Evolutionary conservation across 371 early-diverging fungal species (phyloP), one percentile per base, ranked within the genome.

Genomic region (Actinomucor elegans): DNA sequence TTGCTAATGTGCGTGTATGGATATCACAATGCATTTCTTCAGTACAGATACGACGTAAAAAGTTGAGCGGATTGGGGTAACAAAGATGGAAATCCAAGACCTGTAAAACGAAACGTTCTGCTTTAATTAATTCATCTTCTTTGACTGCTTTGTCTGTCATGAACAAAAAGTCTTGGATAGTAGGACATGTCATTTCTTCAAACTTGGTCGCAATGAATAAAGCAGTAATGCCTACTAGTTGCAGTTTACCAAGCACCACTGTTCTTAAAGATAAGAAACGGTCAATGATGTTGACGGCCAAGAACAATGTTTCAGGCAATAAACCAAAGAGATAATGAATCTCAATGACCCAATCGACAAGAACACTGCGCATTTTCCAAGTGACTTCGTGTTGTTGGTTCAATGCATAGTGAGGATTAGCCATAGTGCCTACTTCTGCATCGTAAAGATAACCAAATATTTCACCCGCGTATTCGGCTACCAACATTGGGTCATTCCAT

Each of bases 201-300:
- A 94, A 96, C 70, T 99, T 99, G 58, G 94, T 76, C 0, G 99
- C 97, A 51, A 99, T 85, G 57, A 96, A 91, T 54, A 99, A 64
- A 1, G 94, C 85, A 0, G 97, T 89, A 35, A 97, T 80, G 2
- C 99, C 99, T n/a, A 99, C 97, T 11, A 99, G 81, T 67, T 99
- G 99, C 11, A 99, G 85, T 64, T 97, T 98, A 43, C 78, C 78
- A 24, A 94, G 59, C 0, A 91, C 85, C 1, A 98, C 93, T 2
- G 82, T 77, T 28, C 96, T 90, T 38, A 68, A 60, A 20, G 96
- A 92, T 18, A 99, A 83, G 76, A 99, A 98, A 14, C 99, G 88
- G 64, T 99, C 99, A 40, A 99, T 86, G 36, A 99, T 80, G 75
- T 98, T 97, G 51, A 99, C 90, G 20, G 97, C 78, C 53, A 99